Base-by-base conservation (phyloP, 2,329 filamentous ascomycete species). In the Fusarium sp. region DNA sequence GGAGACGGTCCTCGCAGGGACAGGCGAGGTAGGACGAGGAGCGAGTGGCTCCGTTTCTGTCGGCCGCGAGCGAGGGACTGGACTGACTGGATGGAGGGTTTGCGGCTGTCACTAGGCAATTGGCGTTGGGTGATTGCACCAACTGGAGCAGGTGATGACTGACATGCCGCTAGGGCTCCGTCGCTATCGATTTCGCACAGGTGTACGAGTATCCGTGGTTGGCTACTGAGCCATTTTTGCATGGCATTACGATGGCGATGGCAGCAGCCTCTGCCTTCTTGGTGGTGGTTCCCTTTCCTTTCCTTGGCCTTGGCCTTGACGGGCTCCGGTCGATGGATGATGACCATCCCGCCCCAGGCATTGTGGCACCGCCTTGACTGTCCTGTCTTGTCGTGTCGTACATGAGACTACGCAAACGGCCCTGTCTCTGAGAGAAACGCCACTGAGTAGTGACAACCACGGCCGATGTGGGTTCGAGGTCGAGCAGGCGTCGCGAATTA, bases 201-300 rank as follows among this genome's bases (percentile, higher is more conserved):
- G 68, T 57, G 66, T 54, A 59, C 58, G 37, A 63, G 48, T 67
- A 60, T 64, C 58, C 56, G 61, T 68, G 68, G 63, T 71, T 72
- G 59, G 67, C 54, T 70, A 68, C 68, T 78, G 77, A 79, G 77
- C 74, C 77, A 79, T 79, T 79, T 79, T 76, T 79, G 58, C 59
- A 71, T 64, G 68, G 71, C 50, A 67, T 66, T 61, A 58, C 70
- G 50, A 67, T 66, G 67, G 70, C 70, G 50, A 67, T 66, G 67
- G 70, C 57, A 70, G 68, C 41, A 73, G 64, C 60, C 67, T 68
- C 59, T 76, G 54, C 54, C 65, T 71, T 71, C 66, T 58, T 68
- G 61, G 69, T 64, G 43, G 56, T 62, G 59, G 76, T 76, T 71
- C 70, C 68, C 68, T 73, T 74, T 57, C 66, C 37, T 76, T 71